Conservation (phyloP, 108 stramenopile genomes). For the Conticribra weissflogii region DNA sequence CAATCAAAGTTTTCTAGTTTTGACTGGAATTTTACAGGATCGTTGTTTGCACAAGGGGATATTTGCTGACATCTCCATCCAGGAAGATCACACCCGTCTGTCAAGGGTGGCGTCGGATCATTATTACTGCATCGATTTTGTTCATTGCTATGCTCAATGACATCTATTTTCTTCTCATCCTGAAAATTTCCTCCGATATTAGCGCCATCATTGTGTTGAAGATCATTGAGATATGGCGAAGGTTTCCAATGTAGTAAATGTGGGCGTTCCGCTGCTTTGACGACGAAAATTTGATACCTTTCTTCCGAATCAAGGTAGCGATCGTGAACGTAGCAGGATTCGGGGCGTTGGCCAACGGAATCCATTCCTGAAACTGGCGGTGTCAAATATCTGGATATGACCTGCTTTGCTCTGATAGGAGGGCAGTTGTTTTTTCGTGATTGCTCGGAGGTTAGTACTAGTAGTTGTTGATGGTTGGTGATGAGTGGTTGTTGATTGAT, state of each 20-base stretch:
- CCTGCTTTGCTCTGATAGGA: slow-evolving; percentile 3
- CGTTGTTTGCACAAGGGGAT: slow-evolving; percentile 24
- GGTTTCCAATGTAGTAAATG: slow-evolving; percentile 55
- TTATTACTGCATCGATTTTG: too few species aligned
- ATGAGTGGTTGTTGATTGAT: too few species aligned
- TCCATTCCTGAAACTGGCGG: too few species aligned
- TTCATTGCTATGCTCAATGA: too few species aligned
- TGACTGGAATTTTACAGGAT: not conserved
- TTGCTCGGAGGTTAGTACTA: too few species aligned
- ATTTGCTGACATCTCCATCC: slow-evolving; percentile 66
- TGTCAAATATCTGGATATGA: too few species aligned
- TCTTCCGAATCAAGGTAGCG: slow-evolving; percentile 63
- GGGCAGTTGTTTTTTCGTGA: too few species aligned
- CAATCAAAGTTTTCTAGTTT: slow-evolving; percentile 12
- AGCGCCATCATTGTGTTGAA: too few species aligned
- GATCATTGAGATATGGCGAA: too few species aligned
- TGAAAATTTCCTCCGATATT: too few species aligned
- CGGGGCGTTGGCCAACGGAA: too few species aligned
- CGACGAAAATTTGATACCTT: slow-evolving; percentile 71
- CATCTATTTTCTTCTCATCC: slow-evolving; percentile 47
- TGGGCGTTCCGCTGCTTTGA: slow-evolving; percentile 80
- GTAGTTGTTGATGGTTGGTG: too few species aligned
- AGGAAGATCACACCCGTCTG: slow-evolving; percentile 82
- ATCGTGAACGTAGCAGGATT: slow-evolving; percentile 23
- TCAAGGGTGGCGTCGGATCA: slow-evolving; percentile 50